Evolutionary conservation across 345 rosid species (phyloP), one percentile per base, ranked within the genome.

Genomic region (Melastoma malabathricum): DNA sequence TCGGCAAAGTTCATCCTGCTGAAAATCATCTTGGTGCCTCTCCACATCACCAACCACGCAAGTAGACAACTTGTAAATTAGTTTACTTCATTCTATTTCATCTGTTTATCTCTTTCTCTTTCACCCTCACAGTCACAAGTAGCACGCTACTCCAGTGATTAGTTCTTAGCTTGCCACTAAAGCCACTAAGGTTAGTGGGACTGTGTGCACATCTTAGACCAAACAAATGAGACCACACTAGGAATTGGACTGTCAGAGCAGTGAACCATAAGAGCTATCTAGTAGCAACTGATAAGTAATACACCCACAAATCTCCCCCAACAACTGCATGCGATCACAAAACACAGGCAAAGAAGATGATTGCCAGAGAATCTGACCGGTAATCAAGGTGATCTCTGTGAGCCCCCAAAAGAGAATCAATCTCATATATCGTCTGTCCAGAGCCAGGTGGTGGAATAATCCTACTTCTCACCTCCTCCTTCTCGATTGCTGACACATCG

Each of bases 371-470:
- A 58, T 49, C 72, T 64, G 57, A 87, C 98, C 98, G 69, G 64
- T 80, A 87, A 70, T 92, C 95, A 61, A 92, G 82, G 73, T 92
- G 98, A 25, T 60, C 62, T 48, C 78, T 70, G 48, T 72, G 53
- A 66, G 72, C 75, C 22, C 58, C 50, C 66, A 87, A 64, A 59
- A 61, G 76, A 56, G 95, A 83, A 76, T 87, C 98, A 69, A 82
- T 82, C 60, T 82, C 81, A 61, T 92, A 92, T 66, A 92, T 84
- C 65, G 47, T 83, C 68, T 77, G 71, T 46, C 95, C 96, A 25
- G 55, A 46, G 43, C 95, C 95, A 47, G 98, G 95, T 43, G 80
- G 88, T 29, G 86, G 83, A 66, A 82, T 59, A 48, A 46, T 52
- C 61, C 62, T 70, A 55, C 66, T 62, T 55, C 59, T 64, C 34